A percentile compares a stretch with the other conserved stretches of the same genome.
These are phyloP conservation scores for Falciphora oryzae DNA, from an alignment of 2,329 filamentous ascomycete genomes.

Conservation along the genomic window DNA sequence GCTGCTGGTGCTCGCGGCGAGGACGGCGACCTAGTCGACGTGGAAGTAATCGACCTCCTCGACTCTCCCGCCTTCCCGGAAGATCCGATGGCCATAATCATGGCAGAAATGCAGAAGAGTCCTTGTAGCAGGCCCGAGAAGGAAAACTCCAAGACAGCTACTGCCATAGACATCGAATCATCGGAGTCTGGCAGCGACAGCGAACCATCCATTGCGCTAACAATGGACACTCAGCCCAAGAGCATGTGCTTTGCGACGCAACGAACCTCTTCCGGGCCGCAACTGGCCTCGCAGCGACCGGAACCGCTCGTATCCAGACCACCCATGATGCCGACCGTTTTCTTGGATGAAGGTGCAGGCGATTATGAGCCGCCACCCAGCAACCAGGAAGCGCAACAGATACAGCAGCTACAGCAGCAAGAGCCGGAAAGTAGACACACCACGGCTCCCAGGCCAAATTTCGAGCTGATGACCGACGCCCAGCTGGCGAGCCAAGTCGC, in stretches of 20 bases:
- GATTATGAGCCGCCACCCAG: constrained; percentile 25
- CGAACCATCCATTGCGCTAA: neutral
- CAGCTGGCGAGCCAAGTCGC: constrained; percentile 58
- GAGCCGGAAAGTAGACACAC: constrained; percentile 7
- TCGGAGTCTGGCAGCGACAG: neutral
- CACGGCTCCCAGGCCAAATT: constrained; percentile 43
- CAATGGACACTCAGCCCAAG: neutral
- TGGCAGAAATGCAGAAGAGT: constrained; percentile 3
- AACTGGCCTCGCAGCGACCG: neutral
- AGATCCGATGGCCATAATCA: constrained; percentile 14
- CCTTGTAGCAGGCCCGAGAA: neutral
- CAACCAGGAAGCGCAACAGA: constrained; percentile 23
- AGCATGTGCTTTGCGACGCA: neutral
- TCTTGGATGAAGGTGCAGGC: neutral
- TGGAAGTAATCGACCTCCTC: constrained; percentile 56
- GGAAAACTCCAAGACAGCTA: neutral
- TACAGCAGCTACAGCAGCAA: constrained; percentile 12
- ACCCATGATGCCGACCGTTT: neutral
- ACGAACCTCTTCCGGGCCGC: neutral
- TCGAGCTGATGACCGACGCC: constrained; percentile 53
- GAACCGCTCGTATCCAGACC: neutral
- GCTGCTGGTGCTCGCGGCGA: constrained; percentile 60
- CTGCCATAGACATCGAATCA: neutral
- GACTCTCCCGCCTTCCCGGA: constrained; percentile 31
- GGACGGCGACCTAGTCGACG: constrained; percentile 57